Evolutionary conservation across 768 basidiomycete genomes (phyloP), one percentile per base, ranked within the genome.

Genomic region (Tricholoma bakamatsutake): DNA sequence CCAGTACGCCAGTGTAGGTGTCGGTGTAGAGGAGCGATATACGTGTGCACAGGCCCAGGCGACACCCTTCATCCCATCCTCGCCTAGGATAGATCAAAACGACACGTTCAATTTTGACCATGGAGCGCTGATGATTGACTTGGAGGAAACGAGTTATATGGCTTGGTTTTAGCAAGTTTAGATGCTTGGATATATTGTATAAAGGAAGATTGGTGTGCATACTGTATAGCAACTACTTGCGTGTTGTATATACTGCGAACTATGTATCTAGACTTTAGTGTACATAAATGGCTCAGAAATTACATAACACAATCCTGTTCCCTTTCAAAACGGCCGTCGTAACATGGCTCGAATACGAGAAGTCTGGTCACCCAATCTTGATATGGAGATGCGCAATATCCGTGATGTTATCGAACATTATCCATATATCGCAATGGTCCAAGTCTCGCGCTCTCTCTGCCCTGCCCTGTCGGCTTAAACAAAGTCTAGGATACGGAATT

Each of bases 381-480:
- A 98, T 59, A 75, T 79, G 37, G 97, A 98, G 76, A 94, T 99
- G 84, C 83, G 82, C 10, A 84, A 82, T 62, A 87, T 98, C 54
- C 83, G 97, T 52, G 84, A 88, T 49, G 74, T 89, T 57, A 89
- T 98, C 61, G 96, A 97, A 64, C 78, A 81, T 61, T 97, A 93
- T 74, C 90, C 95, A 9, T 97, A 87, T 73, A 84, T 99, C 67
- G 92, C 95, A 63, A 95, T 99, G 93, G 95, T 79, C 65, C 88
- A 72, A 65, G 47, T 62, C 58, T 59, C 34, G 59, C 59, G 59
- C 48, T 53, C 57, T 52, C 65, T 59, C 54, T 68, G 53, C 59
- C 50, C 50, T 50, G 54, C 55, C 39, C 33, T 45, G 49, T 58
- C 57, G 59, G 61, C 69, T 71, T 59, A 69, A 61, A 45, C 59